phyloP scores from a whole-genome alignment of 2,329 filamentous ascomycete genomes.

The Aspergillus sergii region DNA sequence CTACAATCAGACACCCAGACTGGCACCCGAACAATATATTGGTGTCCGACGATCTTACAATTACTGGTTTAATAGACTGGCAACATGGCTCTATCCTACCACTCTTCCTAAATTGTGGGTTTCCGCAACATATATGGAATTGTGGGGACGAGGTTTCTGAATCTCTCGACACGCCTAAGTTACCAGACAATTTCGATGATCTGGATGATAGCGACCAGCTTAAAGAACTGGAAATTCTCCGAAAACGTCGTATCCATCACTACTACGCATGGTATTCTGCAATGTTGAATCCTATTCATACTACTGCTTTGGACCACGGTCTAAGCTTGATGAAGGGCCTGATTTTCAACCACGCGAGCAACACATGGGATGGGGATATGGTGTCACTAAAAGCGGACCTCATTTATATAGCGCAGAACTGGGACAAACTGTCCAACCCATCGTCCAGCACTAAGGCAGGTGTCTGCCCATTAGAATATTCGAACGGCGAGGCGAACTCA shows the following conservation, averaged over 20 bases:
- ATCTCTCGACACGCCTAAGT: background rate
- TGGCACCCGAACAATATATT: conserved; percentile 31
- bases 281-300: background rate
- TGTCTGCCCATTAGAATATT: background rate
- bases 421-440: background rate
- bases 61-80: conserved; percentile 32
- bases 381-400: conserved; percentile 23
- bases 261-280: background rate
- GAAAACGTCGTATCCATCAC: conserved; percentile 10
- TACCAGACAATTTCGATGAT: background rate
- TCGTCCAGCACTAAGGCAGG: background rate
- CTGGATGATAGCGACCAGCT: background rate
- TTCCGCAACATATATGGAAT: conserved; percentile 28
- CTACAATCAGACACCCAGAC: conserved; percentile 25
- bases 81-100: conserved; percentile 30
- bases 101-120: conserved; percentile 27
- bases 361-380: conserved; percentile 30
- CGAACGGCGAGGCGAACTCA: background rate
- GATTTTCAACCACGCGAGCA: conserved; percentile 21
- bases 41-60: conserved; percentile 13
- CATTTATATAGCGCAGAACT: conserved; percentile 5
- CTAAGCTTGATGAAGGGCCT: conserved; percentile 16
- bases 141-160: conserved; percentile 19
- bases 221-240: background rate
- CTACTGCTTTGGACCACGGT: conserved; percentile 7